These are phyloP conservation scores for Erysimum cheiri DNA, from an alignment of 441 rosid species.

Conservation along the genomic window DNA sequence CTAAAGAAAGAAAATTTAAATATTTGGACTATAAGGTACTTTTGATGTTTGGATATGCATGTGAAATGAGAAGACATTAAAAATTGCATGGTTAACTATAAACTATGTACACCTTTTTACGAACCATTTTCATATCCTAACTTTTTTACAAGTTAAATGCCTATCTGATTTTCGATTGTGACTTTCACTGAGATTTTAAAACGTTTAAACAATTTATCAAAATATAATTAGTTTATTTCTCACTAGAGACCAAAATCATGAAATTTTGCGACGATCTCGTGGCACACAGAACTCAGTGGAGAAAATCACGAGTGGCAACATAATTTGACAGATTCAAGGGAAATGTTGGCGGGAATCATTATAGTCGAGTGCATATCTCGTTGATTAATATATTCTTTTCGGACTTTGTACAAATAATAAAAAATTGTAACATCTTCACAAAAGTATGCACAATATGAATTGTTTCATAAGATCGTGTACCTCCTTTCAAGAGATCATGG, in stretches of 20 bases:
- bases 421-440: conserved; percentile 18
- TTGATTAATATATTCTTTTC: conserved; percentile 11
- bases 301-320: conserved; percentile 44
- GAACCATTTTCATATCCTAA: background rate
- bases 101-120: too few relatives aligned
- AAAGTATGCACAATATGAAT: conserved; percentile 17
- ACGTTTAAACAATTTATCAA: background rate
- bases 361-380: background rate
- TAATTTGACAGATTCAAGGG: conserved; percentile 39
- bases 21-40: too few relatives aligned
- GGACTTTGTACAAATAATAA: background rate
- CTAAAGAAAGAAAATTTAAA: too few relatives aligned
- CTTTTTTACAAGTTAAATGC: background rate
- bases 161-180: background rate
- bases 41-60: too few relatives aligned
- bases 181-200: background rate
- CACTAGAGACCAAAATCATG: conserved; percentile 41
- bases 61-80: too few relatives aligned
- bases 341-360: conserved; percentile 42
- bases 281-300: conserved; percentile 39
- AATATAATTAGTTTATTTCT: background rate
- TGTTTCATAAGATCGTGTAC: conserved; percentile 24
- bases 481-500: conserved; percentile 26
- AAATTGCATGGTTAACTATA: background rate
- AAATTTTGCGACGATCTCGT: conserved; percentile 35